Percentiles rank a stretch among this genome's conserved stretches.
Evolutionary conservation across 139 green algal genomes (phyloP).

Genomic region (Haematococcus sp.): DNA sequence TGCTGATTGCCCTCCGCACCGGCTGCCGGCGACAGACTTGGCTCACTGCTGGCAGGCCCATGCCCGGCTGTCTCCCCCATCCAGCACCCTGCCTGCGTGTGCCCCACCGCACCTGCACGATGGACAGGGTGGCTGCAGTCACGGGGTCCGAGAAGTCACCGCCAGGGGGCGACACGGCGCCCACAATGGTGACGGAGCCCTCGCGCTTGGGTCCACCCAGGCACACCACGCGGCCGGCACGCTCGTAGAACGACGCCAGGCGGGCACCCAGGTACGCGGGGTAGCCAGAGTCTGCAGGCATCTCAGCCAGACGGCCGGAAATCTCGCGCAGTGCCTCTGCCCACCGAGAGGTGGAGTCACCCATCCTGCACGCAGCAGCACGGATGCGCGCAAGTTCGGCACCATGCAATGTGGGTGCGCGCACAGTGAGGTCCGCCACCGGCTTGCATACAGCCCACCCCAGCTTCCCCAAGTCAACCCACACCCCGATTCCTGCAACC

Average conservation of each 20-base stretch:
- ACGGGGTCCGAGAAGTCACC: conserved; percentile 99
- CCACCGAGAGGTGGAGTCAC: conserved; percentile 97
- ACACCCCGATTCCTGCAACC: too few species aligned
- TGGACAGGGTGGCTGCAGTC: conserved; percentile 95
- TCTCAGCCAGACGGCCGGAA: conserved; percentile 96
- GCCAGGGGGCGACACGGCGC: conserved; percentile 94
- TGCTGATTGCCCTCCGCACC: too few species aligned
- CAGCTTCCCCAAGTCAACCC: too few species aligned
- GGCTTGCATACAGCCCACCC: too few species aligned
- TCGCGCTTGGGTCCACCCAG: conserved; percentile 88
- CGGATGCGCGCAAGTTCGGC: too few species aligned
- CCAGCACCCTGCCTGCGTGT: too few species aligned
- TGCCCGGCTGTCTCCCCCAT: too few species aligned
- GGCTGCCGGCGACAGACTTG: too few species aligned
- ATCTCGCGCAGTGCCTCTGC: conserved; percentile 99
- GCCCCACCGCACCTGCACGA: conserved; percentile 89
- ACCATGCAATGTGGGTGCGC: not conserved
- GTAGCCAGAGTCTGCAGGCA: conserved; percentile 95
- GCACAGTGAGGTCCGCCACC: too few species aligned
- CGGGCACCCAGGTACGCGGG: conserved; percentile 87
- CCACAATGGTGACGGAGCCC: conserved; percentile 97
- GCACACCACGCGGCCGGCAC: conserved; percentile 92
- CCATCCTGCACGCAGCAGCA: conserved; percentile 83
- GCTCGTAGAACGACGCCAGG: conserved; percentile 98
- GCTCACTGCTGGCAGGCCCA: too few species aligned